A percentile compares a stretch with the other conserved stretches of the same genome.
phyloP scores from a whole-genome alignment of 441 rosid genomes.

The Iberis amara region DNA sequence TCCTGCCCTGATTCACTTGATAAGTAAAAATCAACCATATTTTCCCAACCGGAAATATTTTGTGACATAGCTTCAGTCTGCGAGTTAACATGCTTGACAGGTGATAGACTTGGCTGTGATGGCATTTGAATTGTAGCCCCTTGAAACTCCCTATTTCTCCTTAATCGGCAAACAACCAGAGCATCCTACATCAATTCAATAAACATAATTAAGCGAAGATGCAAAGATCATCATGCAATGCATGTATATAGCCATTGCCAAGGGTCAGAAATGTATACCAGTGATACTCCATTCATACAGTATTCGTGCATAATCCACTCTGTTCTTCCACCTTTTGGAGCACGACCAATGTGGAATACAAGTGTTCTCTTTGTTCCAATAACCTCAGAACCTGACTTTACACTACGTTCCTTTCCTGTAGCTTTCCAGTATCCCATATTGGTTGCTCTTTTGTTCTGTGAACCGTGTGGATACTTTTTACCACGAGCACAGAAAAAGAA shows the following conservation, averaged over 20 bases:
- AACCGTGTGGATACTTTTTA: conserved; percentile 51
- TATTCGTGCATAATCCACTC: conserved; percentile 82
- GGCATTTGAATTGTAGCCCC: conserved; percentile 15
- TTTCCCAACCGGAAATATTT: conserved; percentile 32
- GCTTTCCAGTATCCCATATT: conserved; percentile 63
- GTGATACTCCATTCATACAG: conserved; percentile 49
- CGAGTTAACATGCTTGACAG: conserved; percentile 9
- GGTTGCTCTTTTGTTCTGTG: conserved; percentile 46
- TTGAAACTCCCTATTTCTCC: conserved; percentile 47
- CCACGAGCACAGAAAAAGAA: conserved; percentile 59
- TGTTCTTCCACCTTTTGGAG: conserved; percentile 46
- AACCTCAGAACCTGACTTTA: conserved; percentile 33
- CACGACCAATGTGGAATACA: conserved; percentile 52
- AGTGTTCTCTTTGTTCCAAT: conserved; percentile 59
- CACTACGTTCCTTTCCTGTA: conserved; percentile 57
- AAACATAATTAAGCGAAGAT: background rate
- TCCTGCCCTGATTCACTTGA: conserved; percentile 49
- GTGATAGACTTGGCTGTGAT: conserved; percentile 1
- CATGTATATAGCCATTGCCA: no score
- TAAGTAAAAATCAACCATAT: conserved; percentile 36
- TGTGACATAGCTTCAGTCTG: conserved; percentile 28
- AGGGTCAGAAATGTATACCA: conserved; percentile 35
- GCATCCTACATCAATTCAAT: conserved; percentile 43
- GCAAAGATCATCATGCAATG: no score
- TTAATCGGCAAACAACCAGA: conserved; percentile 67